Percentiles rank a stretch among this genome's conserved stretches.
Conservation (phyloP, 1,139 yeast species). For the Meyerozyma smithsonii region DNA sequence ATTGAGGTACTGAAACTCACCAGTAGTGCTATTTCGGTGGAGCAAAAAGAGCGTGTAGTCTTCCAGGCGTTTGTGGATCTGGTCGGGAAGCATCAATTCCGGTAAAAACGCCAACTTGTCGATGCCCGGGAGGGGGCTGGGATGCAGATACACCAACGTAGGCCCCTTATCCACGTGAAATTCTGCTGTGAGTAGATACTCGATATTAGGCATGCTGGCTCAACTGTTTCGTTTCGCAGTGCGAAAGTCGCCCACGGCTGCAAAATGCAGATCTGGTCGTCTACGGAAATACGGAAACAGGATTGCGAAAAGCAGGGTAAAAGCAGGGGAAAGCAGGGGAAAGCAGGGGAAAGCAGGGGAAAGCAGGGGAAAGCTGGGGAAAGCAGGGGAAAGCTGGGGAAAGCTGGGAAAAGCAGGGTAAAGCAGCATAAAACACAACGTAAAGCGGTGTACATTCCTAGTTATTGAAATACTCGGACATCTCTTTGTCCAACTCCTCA, state of each 20-base stretch:
- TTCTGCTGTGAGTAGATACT: constrained; percentile 50
- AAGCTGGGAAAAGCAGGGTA: too few species aligned
- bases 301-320: too few species aligned
- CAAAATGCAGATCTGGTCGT: too few species aligned
- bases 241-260: too few species aligned
- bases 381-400: too few species aligned
- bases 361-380: too few species aligned
- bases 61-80: constrained; percentile 54
- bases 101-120: constrained; percentile 37
- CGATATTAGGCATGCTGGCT: constrained; percentile 26
- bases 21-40: constrained; percentile 34
- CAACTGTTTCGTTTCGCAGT: neutral
- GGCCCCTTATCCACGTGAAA: constrained; percentile 58
- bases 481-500: constrained; percentile 89
- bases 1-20: constrained; percentile 38
- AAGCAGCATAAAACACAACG: too few species aligned
- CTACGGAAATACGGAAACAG: too few species aligned
- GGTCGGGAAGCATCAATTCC: constrained; percentile 64
- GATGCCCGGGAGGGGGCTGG: constrained; percentile 42
- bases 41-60: constrained; percentile 58
- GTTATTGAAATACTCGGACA: constrained; percentile 73
- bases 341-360: too few species aligned
- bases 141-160: constrained; percentile 44
- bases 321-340: too few species aligned
- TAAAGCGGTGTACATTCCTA: neutral